Conservation (phyloP, 164 flowering plant genomes). For the Annona squamosa region DNA sequence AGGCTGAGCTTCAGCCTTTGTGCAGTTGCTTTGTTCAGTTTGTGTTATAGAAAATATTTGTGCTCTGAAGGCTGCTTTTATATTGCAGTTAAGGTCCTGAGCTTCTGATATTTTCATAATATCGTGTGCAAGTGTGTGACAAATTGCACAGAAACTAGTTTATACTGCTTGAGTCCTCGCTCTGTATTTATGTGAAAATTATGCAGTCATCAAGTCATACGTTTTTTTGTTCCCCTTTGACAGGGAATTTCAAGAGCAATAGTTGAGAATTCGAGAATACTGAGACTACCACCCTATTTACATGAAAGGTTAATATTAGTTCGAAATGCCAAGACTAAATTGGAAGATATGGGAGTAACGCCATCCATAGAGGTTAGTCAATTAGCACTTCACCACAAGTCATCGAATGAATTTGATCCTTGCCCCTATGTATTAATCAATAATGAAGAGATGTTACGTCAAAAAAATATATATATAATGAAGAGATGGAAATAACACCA, state of each 20-base stretch:
- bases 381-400: background rate
- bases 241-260: constrained; percentile 91
- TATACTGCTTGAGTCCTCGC: no score
- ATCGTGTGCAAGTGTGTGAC: no score
- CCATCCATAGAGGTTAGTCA: constrained; percentile 77
- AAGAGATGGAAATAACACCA: no score
- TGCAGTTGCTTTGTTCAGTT: background rate
- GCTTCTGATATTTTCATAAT: background rate
- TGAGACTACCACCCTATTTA: constrained; percentile 74
- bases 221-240: constrained; percentile 2
- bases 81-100: background rate
- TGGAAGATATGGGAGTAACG: constrained; percentile 66
- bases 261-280: constrained; percentile 68
- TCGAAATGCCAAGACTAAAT: constrained; percentile 60
- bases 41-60: background rate
- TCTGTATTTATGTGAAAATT: background rate
- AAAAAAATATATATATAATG: no score
- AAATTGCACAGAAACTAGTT: no score
- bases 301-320: constrained; percentile 81
- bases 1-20: constrained; percentile 7
- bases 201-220: background rate
- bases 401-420: background rate
- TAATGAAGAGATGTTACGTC: no score
- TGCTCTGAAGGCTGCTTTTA: background rate
- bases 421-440: no score